Evolutionary conservation across 2,329 filamentous ascomycete species (phyloP).

Genomic region (Colletotrichum chrysophilum): DNA sequence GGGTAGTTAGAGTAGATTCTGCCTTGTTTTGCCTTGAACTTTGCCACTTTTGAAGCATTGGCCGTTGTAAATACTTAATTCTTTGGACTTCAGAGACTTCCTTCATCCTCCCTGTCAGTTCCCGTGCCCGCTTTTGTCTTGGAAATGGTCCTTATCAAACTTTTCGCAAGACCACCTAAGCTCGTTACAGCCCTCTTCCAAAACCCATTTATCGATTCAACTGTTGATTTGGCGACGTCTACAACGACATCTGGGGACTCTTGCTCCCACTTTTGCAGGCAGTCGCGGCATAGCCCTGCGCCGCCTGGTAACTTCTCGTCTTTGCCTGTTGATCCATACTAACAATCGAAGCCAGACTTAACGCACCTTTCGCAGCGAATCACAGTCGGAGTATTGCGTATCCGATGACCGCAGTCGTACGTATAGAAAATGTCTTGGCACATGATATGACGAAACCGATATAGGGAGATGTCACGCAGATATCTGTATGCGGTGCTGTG

Average conservation of each 20-base stretch:
- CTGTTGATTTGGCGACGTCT: neutral
- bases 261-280: neutral
- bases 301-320: neutral
- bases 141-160: neutral
- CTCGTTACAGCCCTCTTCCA: neutral
- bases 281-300: neutral
- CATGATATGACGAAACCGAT: neutral
- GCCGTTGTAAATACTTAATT: accelerated
- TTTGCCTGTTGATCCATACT: neutral
- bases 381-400: neutral
- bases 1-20: neutral
- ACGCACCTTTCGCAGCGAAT: neutral
- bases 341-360: neutral
- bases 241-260: neutral
- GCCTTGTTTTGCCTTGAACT: neutral
- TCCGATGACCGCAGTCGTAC: neutral
- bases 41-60: neutral
- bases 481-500: accelerated
- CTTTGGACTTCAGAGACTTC: neutral
- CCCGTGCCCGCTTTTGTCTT: accelerated
- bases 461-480: neutral
- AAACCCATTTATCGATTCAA: neutral
- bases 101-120: neutral
- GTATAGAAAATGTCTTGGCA: neutral
- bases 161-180: neutral